A percentile compares a stretch with the other conserved stretches of the same genome.
Conservation (phyloP, 1,284 basidiomycete species). For the Naganishia cerealis region DNA sequence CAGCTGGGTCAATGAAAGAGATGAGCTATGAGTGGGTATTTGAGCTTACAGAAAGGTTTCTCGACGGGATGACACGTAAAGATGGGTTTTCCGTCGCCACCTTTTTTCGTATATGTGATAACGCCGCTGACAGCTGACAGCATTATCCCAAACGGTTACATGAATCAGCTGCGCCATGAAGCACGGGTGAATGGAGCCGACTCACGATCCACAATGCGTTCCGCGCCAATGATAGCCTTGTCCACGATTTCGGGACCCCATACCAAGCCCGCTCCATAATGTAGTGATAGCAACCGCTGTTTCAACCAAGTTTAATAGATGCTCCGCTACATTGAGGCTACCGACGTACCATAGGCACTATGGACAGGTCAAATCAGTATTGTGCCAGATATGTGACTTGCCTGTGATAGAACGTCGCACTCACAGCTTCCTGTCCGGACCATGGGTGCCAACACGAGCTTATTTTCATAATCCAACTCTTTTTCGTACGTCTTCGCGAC, state of each 20-base stretch:
- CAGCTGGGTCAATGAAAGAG: conserved; percentile 7
- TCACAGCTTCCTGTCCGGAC: conserved; percentile 84
- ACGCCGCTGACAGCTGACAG: conserved; percentile 76
- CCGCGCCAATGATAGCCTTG: conserved; percentile 85
- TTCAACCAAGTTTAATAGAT: too few species aligned
- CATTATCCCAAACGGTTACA: conserved; percentile 30
- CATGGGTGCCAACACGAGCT: conserved; percentile 89
- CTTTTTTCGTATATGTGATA: conserved; percentile 70
- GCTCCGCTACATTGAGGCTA: not conserved
- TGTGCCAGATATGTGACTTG: not conserved
- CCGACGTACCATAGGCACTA: conserved; percentile 41
- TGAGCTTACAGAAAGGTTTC: conserved; percentile 67
- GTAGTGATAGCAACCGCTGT: conserved; percentile 74
- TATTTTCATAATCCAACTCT: conserved; percentile 63
- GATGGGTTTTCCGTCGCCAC: conserved; percentile 70
- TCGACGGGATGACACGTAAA: conserved; percentile 94
- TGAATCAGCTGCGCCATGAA: not conserved
- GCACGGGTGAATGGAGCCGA: conserved; percentile 34
- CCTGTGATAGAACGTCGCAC: conserved; percentile 40
- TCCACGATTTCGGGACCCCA: conserved; percentile 98
- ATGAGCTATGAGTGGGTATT: conserved; percentile 2
- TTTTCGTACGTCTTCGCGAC: conserved; percentile 40
- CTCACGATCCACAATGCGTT: conserved; percentile 80
- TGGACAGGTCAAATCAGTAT: not conserved
- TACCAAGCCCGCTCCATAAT: conserved; percentile 89